Conservation (phyloP, 2,329 filamentous ascomycete genomes). For the Ceratocystis colombiana region DNA sequence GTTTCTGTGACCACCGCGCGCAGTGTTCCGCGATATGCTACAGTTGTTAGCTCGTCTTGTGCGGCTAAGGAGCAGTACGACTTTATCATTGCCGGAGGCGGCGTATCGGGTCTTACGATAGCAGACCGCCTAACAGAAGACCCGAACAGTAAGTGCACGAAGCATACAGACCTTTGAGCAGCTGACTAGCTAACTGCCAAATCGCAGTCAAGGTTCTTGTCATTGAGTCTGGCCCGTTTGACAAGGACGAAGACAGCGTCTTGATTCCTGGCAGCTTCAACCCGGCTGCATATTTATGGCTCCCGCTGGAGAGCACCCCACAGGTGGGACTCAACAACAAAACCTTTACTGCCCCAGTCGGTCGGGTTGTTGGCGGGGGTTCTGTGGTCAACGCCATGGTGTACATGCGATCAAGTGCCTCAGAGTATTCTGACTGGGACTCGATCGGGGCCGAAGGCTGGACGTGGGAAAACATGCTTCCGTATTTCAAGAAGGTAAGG, state of each 20-base stretch:
- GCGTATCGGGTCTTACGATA: constrained; percentile 34
- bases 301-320: constrained; percentile 28
- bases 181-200: too few species aligned
- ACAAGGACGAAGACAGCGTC: constrained; percentile 29
- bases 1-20: background rate
- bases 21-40: constrained; percentile 16
- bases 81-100: constrained; percentile 33
- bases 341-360: constrained; percentile 27
- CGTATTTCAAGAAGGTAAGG: constrained; percentile 38
- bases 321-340: constrained; percentile 29
- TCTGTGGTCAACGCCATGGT: constrained; percentile 36
- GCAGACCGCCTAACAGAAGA: constrained; percentile 34
- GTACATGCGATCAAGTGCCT: constrained; percentile 33
- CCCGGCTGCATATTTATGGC: constrained; percentile 31
- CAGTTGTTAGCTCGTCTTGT: constrained; percentile 17
- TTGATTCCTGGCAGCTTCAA: constrained; percentile 30
- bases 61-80: constrained; percentile 28
- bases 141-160: constrained; percentile 28
- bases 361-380: constrained; percentile 35
- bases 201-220: constrained; percentile 29
- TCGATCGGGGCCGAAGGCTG: constrained; percentile 38
- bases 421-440: constrained; percentile 39
- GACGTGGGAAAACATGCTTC: constrained; percentile 34
- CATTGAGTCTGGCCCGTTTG: constrained; percentile 30
- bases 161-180: too few species aligned